Conservation (phyloP, 768 basidiomycete genomes). For the Paxillus involutus region DNA sequence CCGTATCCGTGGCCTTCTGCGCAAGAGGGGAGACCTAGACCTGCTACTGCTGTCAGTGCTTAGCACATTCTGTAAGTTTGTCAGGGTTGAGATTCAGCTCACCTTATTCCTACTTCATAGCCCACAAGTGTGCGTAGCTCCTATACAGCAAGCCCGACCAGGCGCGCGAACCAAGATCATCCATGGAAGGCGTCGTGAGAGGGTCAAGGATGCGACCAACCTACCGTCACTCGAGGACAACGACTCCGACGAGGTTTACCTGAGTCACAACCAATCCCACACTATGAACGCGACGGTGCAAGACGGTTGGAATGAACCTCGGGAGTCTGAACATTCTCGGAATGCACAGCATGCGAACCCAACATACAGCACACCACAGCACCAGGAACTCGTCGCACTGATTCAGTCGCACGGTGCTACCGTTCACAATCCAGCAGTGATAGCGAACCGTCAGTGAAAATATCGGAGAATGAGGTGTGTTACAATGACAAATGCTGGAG, state of each 20-base stretch:
- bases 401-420: background rate
- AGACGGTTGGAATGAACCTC: background rate
- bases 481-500: slow-evolving; percentile 9
- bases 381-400: too few species aligned
- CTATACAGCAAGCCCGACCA: background rate
- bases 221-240: too few species aligned
- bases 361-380: too few species aligned
- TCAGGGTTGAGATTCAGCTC: background rate
- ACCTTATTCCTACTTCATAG: background rate
- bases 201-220: too few species aligned
- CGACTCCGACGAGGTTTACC: too few species aligned
- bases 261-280: background rate
- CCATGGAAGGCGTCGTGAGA: too few species aligned
- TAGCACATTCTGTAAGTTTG: background rate
- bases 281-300: background rate
- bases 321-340: background rate
- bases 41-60: background rate
- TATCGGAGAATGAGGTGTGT: background rate
- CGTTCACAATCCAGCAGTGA: background rate
- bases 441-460: background rate
- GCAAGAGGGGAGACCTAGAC: background rate
- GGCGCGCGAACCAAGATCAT: too few species aligned
- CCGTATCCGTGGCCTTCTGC: background rate
- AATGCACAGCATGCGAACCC: background rate
- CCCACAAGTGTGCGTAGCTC: background rate